Conservation (phyloP, 345 rosid genomes). For the Eucalyptus marginata region DNA sequence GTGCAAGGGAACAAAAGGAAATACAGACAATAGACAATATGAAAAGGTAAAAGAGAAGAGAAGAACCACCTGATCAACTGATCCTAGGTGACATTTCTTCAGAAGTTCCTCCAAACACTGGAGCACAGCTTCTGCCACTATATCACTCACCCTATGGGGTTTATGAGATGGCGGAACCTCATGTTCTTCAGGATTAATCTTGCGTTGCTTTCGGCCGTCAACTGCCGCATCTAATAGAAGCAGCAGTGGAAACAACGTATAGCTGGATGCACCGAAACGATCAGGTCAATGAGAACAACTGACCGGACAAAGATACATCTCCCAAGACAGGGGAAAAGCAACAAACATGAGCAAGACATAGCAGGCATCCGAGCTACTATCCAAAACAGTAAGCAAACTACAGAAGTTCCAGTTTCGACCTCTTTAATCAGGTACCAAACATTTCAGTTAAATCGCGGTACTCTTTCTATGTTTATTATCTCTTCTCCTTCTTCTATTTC, state of each 20-base stretch:
- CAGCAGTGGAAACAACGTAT: slow-evolving; percentile 67
- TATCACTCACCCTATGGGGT: slow-evolving; percentile 50
- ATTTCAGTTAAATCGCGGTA: not conserved
- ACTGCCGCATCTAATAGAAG: slow-evolving; percentile 70
- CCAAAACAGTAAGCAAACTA: not conserved
- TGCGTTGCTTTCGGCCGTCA: slow-evolving; percentile 30
- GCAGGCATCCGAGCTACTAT: not conserved
- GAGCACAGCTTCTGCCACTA: slow-evolving; percentile 68
- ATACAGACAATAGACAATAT: not conserved
- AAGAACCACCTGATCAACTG: slow-evolving; percentile 58
- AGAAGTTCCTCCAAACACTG: slow-evolving; percentile 80
- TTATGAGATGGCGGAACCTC: not conserved
- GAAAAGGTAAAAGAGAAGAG: not conserved
- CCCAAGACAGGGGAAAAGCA: not conserved
- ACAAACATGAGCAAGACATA: not conserved
- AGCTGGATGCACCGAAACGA: slow-evolving; percentile 28
- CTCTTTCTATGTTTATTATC: not conserved
- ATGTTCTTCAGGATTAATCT: slow-evolving; percentile 2
- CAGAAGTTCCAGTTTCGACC: not conserved
- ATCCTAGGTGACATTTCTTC: slow-evolving; percentile 41
- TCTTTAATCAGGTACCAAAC: not conserved
- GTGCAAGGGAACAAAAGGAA: not conserved
- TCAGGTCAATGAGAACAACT: not conserved
- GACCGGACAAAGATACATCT: not conserved
- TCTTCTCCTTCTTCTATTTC: not conserved